Base-by-base conservation (phyloP, 768 basidiomycete genomes). In the Amanita fuliginea region DNA sequence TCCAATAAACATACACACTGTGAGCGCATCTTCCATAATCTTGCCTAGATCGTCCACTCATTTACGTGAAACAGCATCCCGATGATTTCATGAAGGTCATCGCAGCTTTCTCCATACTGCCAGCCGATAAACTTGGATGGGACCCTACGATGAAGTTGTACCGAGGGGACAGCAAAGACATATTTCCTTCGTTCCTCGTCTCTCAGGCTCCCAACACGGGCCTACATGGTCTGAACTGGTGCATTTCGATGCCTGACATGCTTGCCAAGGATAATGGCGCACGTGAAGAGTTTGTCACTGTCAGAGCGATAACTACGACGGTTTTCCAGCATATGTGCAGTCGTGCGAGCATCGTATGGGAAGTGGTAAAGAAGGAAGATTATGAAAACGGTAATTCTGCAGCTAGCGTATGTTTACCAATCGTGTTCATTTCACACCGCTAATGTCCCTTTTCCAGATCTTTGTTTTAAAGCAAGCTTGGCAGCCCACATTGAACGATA, bases 1-100 rank as follows among this genome's bases (percentile, higher is more conserved):
- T 3, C 50, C 55, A 2, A 51, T 56, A 30, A 37, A 51, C 40
- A 54, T 56, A 5, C 32, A 54, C 19, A 2, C 30, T 22, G 55
- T 52, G 16, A 41, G 49, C 10, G 18, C 33, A 46, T 34, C 5
- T 13, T 21, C 16, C n/a, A n/a, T n/a, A n/a, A n/a, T n/a, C 10
- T 16, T 5, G 4, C 9, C 11, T 32, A 32, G 11, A 11, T 32
- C 7, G 11, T 24, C 7, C 11, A 11, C 11, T 32, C 4, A 32
- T 32, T 11, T 3, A 43, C 7, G 3, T 13, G 11, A 40, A 16
- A 42, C 22, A 45, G 43, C 7, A 45, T 3, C 43, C 13, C 16
- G 30, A 32, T 5, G 6, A 7, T 0, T 45, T 45, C 14, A 32
- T 45, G 10, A 13, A 33, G 19, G 19, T 45, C 26, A 28, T 45